Evolutionary conservation across 2,329 filamentous ascomycete genomes (phyloP).

Genomic region (Coniochaeta pulveracea): DNA sequence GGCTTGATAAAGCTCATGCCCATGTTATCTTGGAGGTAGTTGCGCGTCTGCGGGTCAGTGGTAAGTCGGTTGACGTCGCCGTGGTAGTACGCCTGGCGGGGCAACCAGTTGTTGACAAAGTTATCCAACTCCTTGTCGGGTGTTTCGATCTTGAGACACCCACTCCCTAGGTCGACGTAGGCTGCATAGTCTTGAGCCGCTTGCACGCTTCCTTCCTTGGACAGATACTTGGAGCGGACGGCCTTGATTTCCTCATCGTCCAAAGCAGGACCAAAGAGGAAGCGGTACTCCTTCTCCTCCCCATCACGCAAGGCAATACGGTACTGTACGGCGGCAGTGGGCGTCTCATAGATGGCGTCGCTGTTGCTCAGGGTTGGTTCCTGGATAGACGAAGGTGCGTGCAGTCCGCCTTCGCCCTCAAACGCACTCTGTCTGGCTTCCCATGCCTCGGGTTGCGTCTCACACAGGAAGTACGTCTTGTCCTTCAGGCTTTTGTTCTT

Average conservation of each 20-base stretch:
- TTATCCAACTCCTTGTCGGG: slow-evolving; percentile 44
- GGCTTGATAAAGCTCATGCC: slow-evolving; percentile 47
- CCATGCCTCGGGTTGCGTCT: slow-evolving; percentile 37
- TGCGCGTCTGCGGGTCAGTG: slow-evolving; percentile 46
- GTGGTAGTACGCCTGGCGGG: slow-evolving; percentile 46
- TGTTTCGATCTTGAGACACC: slow-evolving; percentile 39
- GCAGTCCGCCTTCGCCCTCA: slow-evolving; percentile 43
- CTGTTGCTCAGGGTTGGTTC: slow-evolving; percentile 25
- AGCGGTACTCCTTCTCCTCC: slow-evolving; percentile 35
- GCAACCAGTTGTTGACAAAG: slow-evolving; percentile 48
- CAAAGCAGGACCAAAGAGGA: slow-evolving; percentile 42
- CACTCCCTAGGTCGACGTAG: slow-evolving; percentile 38
- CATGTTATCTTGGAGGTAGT: slow-evolving; percentile 50
- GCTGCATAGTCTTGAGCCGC: slow-evolving; percentile 32
- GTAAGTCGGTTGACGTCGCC: slow-evolving; percentile 47
- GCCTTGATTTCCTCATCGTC: slow-evolving; percentile 36
- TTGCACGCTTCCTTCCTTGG: slow-evolving; percentile 32
- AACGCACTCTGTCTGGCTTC: slow-evolving; percentile 40
- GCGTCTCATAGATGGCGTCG: slow-evolving; percentile 44
- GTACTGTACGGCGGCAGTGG: slow-evolving; percentile 42
- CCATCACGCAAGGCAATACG: slow-evolving; percentile 24
- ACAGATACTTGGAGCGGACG: slow-evolving; percentile 36
- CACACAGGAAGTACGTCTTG: slow-evolving; percentile 45
- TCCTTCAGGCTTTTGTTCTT: slow-evolving; percentile 46
- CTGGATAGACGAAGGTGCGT: slow-evolving; percentile 32